These are phyloP conservation scores for Malus sylvestris DNA, from an alignment of 306 rosid genomes.

Conservation along the genomic window DNA sequence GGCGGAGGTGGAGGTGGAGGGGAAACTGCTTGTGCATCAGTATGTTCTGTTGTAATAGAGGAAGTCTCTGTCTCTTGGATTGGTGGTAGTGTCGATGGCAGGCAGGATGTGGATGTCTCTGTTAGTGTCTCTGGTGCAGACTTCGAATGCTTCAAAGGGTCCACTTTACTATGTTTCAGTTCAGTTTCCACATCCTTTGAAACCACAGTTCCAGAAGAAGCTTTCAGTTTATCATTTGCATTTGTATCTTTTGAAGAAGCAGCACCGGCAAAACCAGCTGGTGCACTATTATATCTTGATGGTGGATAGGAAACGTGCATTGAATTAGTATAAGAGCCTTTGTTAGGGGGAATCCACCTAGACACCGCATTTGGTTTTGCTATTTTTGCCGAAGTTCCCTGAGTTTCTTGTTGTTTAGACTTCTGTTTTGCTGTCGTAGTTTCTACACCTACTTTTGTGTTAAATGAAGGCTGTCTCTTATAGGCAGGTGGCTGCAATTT, in stretches of 20 bases:
- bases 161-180: constrained; percentile 31
- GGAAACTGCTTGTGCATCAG: constrained; percentile 27
- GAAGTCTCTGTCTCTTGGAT: constrained; percentile 31
- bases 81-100: constrained; percentile 23
- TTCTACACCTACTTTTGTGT: constrained; percentile 42
- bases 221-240: constrained; percentile 40
- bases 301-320: constrained; percentile 84
- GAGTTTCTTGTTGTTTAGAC: constrained; percentile 60
- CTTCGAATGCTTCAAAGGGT: constrained; percentile 43
- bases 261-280: constrained; percentile 41
- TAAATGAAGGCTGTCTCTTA: constrained; percentile 47
- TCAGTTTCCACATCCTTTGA: constrained; percentile 41
- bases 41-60: constrained; percentile 15
- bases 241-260: constrained; percentile 45
- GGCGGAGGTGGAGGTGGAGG: background rate
- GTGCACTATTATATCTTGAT: constrained; percentile 58
- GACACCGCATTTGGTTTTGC: constrained; percentile 67
- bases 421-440: constrained; percentile 42
- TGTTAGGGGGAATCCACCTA: constrained; percentile 81
- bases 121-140: constrained; percentile 35
- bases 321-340: constrained; percentile 66
- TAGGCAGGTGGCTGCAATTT: constrained; percentile 41
- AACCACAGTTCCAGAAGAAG: constrained; percentile 26
- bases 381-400: constrained; percentile 46
- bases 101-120: constrained; percentile 33